Conservation (phyloP, 169 alveolate genomes). For the Plasmodium coatneyi region DNA sequence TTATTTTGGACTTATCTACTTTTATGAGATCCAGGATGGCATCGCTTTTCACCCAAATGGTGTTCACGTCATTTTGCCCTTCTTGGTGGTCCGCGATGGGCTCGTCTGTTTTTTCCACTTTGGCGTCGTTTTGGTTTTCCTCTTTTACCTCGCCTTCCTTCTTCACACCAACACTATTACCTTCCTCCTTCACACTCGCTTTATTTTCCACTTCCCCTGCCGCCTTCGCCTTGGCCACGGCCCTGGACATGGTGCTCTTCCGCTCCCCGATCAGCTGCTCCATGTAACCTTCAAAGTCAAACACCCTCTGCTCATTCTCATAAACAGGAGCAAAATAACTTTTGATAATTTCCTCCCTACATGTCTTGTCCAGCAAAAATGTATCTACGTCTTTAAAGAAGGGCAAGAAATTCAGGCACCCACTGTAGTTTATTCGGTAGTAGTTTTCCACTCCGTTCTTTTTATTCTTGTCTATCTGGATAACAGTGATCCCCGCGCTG, state of each 20-base stretch:
- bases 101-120: neutral
- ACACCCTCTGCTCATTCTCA: constrained; percentile 56
- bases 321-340: constrained; percentile 59
- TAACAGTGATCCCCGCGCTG: constrained; percentile 75
- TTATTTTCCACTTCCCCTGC: neutral
- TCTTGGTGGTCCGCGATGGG: neutral
- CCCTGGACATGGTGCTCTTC: constrained; percentile 38
- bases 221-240: neutral
- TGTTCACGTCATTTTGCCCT: neutral
- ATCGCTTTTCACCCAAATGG: constrained; percentile 72
- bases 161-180: neutral
- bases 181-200: neutral
- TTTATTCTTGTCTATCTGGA: constrained; percentile 74
- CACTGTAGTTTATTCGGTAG: constrained; percentile 74
- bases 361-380: constrained; percentile 33
- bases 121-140: neutral
- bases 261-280: constrained; percentile 35
- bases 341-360: constrained; percentile 36
- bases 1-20: constrained; percentile 67
- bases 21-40: constrained; percentile 71
- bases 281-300: constrained; percentile 62
- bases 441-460: constrained; percentile 46
- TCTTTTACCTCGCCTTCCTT: neutral
- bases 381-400: constrained; percentile 59
- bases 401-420: constrained; percentile 66